phyloP scores from a whole-genome alignment of 345 rosid genomes.

The Rhodamnia rubescens region DNA sequence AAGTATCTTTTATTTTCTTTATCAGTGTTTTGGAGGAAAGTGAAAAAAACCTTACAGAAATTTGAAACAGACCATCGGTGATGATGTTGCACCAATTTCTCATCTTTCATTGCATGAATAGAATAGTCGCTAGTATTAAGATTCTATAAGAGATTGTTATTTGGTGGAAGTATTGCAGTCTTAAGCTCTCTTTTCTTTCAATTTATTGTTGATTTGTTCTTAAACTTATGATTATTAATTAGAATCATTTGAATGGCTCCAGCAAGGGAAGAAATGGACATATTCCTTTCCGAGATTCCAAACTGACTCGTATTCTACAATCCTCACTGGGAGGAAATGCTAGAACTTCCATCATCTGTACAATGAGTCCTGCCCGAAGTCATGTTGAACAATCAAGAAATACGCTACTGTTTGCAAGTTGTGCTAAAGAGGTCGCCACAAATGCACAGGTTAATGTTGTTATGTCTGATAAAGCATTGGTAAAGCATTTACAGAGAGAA shows the following conservation, averaged over 20 bases:
- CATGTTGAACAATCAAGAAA: slow-evolving; percentile 96
- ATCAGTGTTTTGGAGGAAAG: background rate
- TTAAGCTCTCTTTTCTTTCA: too few species aligned
- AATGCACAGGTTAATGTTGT: slow-evolving; percentile 85
- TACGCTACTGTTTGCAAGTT: slow-evolving; percentile 85
- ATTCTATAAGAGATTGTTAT: background rate
- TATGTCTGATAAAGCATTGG: slow-evolving; percentile 78
- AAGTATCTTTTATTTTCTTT: background rate
- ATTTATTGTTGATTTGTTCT: background rate
- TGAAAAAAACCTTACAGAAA: background rate
- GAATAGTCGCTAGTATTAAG: background rate
- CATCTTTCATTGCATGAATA: background rate
- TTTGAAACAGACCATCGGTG: background rate
- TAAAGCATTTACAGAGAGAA: slow-evolving; percentile 86
- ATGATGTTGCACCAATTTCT: background rate
- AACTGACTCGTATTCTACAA: slow-evolving; percentile 90
- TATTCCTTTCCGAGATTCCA: slow-evolving; percentile 88
- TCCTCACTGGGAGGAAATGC: slow-evolving; percentile 90
- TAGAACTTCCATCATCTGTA: slow-evolving; percentile 85
- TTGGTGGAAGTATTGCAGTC: background rate
- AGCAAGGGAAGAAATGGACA: slow-evolving; percentile 94
- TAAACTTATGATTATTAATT: background rate
- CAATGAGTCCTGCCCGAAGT: slow-evolving; percentile 85
- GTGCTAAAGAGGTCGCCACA: slow-evolving; percentile 89
- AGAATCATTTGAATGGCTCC: slow-evolving; percentile 22